phyloP scores from a whole-genome alignment of 2,329 filamentous ascomycete species.

The Paradendryphiella salina region DNA sequence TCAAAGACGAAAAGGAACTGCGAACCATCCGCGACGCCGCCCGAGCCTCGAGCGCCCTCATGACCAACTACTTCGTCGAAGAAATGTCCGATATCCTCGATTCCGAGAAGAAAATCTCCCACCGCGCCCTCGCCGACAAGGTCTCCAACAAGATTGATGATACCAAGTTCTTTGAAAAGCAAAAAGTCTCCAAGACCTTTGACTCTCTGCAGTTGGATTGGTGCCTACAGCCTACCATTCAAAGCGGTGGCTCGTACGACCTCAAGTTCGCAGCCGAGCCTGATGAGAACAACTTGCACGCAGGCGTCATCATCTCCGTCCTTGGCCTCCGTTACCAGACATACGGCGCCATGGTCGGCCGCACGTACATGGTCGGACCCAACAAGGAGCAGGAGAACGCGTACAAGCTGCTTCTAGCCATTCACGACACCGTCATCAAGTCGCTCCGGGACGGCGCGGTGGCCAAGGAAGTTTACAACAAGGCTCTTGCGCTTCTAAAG shows the following conservation, averaged over 20 bases:
- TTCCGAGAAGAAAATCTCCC: constrained; percentile 95
- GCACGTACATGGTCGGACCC: constrained; percentile 95
- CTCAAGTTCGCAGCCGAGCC: constrained; percentile 77
- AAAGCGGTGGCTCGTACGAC: constrained; percentile 95
- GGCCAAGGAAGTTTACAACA: constrained; percentile 89
- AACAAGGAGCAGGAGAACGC: constrained; percentile 94
- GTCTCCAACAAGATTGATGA: constrained; percentile 92
- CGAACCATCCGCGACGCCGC: constrained; percentile 93
- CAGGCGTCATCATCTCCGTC: constrained; percentile 89
- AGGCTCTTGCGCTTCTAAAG: constrained; percentile 77
- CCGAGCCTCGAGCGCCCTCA: constrained; percentile 88
- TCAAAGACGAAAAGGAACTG: constrained; percentile 94
- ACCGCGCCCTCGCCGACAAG: constrained; percentile 81
- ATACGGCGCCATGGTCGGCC: constrained; percentile 88
- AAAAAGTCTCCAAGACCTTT: constrained; percentile 82
- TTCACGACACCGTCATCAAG: constrained; percentile 89
- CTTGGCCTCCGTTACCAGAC: constrained; percentile 94
- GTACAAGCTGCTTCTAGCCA: constrained; percentile 82
- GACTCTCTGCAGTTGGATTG: constrained; percentile 90
- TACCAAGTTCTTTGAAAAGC: constrained; percentile 86
- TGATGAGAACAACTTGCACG: constrained; percentile 79
- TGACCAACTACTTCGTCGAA: constrained; percentile 96
- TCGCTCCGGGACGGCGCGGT: constrained; percentile 83
- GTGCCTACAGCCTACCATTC: constrained; percentile 86
- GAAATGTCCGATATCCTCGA: constrained; percentile 97